Evolutionary conservation across 768 basidiomycete genomes (phyloP).

Genomic region (Lepiota venenata): DNA sequence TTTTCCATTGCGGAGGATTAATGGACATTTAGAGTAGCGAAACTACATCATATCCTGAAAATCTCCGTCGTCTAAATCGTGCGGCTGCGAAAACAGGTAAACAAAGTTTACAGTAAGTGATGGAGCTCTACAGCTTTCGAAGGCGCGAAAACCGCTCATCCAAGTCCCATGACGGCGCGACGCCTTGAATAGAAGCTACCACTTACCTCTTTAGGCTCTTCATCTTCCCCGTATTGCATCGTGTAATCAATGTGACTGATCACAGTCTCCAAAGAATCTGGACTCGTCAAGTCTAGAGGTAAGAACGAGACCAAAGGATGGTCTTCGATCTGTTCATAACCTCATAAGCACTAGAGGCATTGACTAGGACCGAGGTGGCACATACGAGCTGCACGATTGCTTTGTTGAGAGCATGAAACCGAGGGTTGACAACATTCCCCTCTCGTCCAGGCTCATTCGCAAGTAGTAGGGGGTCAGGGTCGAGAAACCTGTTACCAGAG

Average conservation of each 20-base stretch:
- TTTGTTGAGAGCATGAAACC: conserved; percentile 91
- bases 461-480: conserved; percentile 91
- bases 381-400: conserved; percentile 93
- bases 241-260: conserved; percentile 97
- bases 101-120: conserved; percentile 5
- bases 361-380: conserved; percentile 21
- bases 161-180: not conserved
- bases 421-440: conserved; percentile 57
- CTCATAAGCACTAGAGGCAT: not conserved
- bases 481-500: conserved; percentile 65
- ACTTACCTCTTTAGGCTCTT: conserved; percentile 90
- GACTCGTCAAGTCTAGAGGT: conserved; percentile 85
- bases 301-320: conserved; percentile 97
- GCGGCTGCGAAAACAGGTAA: conserved; percentile 50
- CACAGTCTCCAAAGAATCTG: conserved; percentile 87
- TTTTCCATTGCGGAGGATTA: no score
- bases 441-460: conserved; percentile 59
- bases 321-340: conserved; percentile 79
- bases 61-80: conserved; percentile 91
- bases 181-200: not conserved
- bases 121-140: conserved; percentile 2
- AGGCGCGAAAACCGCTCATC: not conserved
- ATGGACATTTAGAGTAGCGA: no score
- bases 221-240: conserved; percentile 98
- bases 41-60: conserved; percentile 70